phyloP scores from a whole-genome alignment of 176 grass and related monocot species.

The Rhynchospora pubera region DNA sequence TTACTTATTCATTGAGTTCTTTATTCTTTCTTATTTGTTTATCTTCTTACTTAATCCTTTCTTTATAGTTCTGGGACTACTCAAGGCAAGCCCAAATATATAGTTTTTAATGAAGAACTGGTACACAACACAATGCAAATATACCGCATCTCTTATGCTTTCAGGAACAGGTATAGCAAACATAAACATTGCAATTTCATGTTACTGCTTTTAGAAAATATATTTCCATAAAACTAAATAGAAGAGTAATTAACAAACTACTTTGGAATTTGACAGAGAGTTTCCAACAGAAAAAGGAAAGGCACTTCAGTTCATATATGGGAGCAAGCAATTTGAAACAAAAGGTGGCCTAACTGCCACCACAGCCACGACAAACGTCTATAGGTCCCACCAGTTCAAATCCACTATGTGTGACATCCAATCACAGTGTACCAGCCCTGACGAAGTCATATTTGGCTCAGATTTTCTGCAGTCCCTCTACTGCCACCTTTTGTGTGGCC shows the following conservation, averaged over 20 bases:
- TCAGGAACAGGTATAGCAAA: conserved; percentile 49
- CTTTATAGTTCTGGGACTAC: conserved; percentile 69
- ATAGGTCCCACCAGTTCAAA: conserved; percentile 58
- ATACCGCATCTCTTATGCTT: conserved; percentile 66
- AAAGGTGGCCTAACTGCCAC: conserved; percentile 61
- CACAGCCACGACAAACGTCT: conserved; percentile 83
- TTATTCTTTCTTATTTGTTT: neutral
- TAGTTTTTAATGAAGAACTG: conserved; percentile 73
- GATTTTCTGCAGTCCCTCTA: conserved; percentile 81
- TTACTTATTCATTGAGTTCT: neutral
- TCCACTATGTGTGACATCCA: conserved; percentile 57
- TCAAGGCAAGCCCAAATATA: conserved; percentile 82
- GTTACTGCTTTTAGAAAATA: neutral
- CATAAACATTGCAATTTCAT: neutral
- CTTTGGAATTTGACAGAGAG: conserved; percentile 37
- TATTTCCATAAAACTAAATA: neutral
- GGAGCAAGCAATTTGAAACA: conserved; percentile 61
- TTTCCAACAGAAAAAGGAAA: conserved; percentile 62
- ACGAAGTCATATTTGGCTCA: conserved; percentile 63
- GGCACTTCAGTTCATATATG: conserved; percentile 91
- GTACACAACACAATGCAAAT: conserved; percentile 82
- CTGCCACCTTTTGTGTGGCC: conserved; percentile 87
- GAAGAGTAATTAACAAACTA: neutral
- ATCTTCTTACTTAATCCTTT: neutral
- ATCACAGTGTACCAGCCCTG: conserved; percentile 60